phyloP scores from a whole-genome alignment of 768 basidiomycete species.

The Lanmaoa pseudosensibilis region DNA sequence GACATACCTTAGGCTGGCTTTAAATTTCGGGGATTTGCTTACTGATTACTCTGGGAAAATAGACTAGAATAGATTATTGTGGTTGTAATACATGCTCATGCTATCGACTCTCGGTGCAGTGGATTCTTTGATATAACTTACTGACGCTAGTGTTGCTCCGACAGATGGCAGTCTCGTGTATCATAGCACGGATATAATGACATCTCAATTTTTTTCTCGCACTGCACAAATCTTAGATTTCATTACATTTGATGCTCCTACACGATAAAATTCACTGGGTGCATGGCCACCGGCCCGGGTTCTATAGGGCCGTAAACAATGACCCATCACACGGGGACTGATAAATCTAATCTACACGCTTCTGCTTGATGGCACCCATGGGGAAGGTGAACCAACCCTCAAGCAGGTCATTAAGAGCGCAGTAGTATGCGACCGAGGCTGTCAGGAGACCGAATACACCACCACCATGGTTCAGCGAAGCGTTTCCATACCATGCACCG shows the following conservation, averaged over 20 bases:
- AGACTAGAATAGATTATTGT: slow-evolving; percentile 5
- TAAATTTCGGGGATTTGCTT: neutral
- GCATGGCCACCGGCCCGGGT: no score
- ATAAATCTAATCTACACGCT: neutral
- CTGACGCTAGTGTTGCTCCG: no score
- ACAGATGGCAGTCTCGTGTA: no score
- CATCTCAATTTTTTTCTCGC: no score
- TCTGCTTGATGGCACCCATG: slow-evolving; percentile 30
- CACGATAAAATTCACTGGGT: no score
- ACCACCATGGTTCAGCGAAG: slow-evolving; percentile 36
- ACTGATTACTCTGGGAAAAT: neutral
- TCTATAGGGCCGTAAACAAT: slow-evolving; percentile 6
- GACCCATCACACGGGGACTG: neutral
- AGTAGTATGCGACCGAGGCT: slow-evolving; percentile 48
- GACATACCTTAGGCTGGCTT: slow-evolving; percentile 35
- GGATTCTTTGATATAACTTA: neutral
- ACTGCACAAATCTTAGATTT: no score
- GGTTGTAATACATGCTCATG: neutral
- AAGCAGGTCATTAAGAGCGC: slow-evolving; percentile 43
- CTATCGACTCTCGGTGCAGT: neutral
- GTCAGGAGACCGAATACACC: slow-evolving; percentile 46
- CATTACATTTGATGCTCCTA: no score
- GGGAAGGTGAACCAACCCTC: slow-evolving; percentile 44
- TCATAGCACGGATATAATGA: no score
- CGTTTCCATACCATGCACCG: slow-evolving; percentile 36